Base-by-base conservation (phyloP, 352 stramenopile genomes). In the Globisporangium recalcitrans region DNA sequence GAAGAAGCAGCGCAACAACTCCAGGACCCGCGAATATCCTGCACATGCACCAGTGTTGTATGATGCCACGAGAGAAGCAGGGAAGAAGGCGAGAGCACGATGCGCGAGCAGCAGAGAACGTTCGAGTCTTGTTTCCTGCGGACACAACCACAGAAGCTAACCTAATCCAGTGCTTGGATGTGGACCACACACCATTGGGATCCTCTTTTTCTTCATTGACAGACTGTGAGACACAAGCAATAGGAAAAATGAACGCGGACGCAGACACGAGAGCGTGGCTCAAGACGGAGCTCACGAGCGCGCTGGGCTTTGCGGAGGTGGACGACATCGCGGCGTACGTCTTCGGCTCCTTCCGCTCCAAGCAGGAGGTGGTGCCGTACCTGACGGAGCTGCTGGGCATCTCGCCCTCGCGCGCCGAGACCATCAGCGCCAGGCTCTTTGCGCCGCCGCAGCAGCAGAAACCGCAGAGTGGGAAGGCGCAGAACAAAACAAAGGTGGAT, bases 321-420 rank as follows among this genome's bases (percentile, higher is more conserved):
- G 75, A 85, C 32, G 82, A 91, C 58, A 91, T 91, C 58, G 72
- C 78, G 10, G 53, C 32, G 14, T 88, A 91, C 60, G 65, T 90
- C 27, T 65, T 71, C 42, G 76, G 46, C 49, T 72, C 62, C 9
- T 87, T 91, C 62, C 32, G 64, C 48, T 72, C 73, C 21, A 74
- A 76, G 42, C 57, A 74, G 21, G 79, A 90, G 54, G 73, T 68
- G 26, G 72, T 69, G 52, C 70, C 63, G 42, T 91, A 91, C 58
- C 73, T 91, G 36, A 80, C 79, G 0, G 82, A 91, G 69, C 67
- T 91, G 54, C 64, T 89, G 46, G 82, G 80, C 10, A 80, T 91
- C 40, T 68, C 80, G 3, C 47, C 64, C 6, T 55, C 60, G 1
- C 80, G 77, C 4, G 80, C 80, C 6, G 62, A 85, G 34, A 58